Evolutionary conservation across 2,329 filamentous ascomycete genomes (phyloP).

Genomic region (Fusarium brachygibbosum): DNA sequence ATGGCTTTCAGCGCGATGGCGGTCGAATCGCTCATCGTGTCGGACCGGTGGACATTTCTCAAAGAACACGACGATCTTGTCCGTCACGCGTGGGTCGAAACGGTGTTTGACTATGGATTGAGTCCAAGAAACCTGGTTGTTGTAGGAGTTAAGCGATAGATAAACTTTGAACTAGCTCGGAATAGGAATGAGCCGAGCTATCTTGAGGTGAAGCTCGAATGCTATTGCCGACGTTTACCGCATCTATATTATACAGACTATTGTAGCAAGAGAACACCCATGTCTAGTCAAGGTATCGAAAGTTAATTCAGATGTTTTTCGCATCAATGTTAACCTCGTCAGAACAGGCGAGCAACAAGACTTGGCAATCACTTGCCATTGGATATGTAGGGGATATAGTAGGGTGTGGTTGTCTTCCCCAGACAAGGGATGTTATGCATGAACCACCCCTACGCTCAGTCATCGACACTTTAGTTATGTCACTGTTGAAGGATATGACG

Average conservation of each 20-base stretch:
- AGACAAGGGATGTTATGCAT: conserved; percentile 49
- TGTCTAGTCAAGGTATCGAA: conserved; percentile 18
- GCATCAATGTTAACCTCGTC: conserved; percentile 18
- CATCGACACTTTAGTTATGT: conserved; percentile 25
- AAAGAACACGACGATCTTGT: conserved; percentile 80
- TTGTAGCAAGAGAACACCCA: conserved; percentile 4
- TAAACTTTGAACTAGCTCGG: conserved; percentile 34
- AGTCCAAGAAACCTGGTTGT: conserved; percentile 94
- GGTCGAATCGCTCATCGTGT: conserved; percentile 89
- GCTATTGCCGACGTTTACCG: conserved; percentile 13
- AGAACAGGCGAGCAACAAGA: conserved; percentile 22
- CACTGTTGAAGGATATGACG: conserved; percentile 21
- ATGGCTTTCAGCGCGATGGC: conserved; percentile 96
- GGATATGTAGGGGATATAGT: conserved; percentile 3
- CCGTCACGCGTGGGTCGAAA: conserved; percentile 87
- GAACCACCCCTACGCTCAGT: conserved; percentile 39
- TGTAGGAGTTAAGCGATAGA: conserved; percentile 82
- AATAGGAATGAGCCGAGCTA: conserved; percentile 30
- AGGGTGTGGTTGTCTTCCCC: conserved; percentile 24
- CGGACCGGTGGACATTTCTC: conserved; percentile 90
- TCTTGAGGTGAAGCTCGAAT: conserved; percentile 9
- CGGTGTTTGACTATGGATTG: conserved; percentile 87
- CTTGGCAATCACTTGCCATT: conserved; percentile 27
- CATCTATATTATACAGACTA: not conserved
- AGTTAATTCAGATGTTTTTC: conserved; percentile 10